Conservation (phyloP, 106 monocot species). For the Gastrodia elata region DNA sequence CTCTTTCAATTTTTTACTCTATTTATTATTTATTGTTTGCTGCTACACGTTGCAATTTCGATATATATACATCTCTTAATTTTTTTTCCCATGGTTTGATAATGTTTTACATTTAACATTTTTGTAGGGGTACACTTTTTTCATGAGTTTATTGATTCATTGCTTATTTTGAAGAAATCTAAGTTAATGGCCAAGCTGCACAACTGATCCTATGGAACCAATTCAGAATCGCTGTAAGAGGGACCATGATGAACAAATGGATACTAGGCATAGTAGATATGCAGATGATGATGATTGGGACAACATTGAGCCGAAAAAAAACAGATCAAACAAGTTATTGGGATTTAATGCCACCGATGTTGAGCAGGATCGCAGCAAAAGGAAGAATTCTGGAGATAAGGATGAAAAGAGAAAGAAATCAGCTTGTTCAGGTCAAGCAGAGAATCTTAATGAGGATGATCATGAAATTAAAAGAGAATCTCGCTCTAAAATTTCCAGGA, state of each 20-base stretch:
- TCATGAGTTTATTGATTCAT: neutral
- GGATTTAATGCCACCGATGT: slow-evolving; percentile 29
- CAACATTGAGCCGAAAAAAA: slow-evolving; percentile 42
- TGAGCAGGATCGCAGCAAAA: slow-evolving; percentile 27
- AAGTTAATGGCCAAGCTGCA: neutral
- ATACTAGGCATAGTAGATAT: slow-evolving; percentile 21
- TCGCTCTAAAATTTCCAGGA: slow-evolving; percentile 41
- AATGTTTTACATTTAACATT: neutral
- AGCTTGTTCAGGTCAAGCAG: slow-evolving; percentile 19
- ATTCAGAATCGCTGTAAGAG: slow-evolving; percentile 36
- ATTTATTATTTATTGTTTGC: too few species aligned
- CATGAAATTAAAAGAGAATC: slow-evolving; percentile 40
- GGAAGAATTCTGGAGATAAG: slow-evolving; percentile 28
- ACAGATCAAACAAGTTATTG: slow-evolving; percentile 41
- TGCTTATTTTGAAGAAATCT: neutral
- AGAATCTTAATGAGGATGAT: slow-evolving; percentile 50
- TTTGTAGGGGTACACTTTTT: neutral
- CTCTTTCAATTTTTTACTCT: too few species aligned
- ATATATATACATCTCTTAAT: neutral
- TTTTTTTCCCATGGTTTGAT: neutral
- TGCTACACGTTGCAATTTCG: too few species aligned
- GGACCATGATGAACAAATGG: slow-evolving; percentile 23
- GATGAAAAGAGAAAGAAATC: slow-evolving; percentile 26
- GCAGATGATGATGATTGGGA: slow-evolving; percentile 50
- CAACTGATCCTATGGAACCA: slow-evolving; percentile 38